Evolutionary conservation across 1,139 yeast species (phyloP).

Genomic region (Hyphopichia burtonii): DNA sequence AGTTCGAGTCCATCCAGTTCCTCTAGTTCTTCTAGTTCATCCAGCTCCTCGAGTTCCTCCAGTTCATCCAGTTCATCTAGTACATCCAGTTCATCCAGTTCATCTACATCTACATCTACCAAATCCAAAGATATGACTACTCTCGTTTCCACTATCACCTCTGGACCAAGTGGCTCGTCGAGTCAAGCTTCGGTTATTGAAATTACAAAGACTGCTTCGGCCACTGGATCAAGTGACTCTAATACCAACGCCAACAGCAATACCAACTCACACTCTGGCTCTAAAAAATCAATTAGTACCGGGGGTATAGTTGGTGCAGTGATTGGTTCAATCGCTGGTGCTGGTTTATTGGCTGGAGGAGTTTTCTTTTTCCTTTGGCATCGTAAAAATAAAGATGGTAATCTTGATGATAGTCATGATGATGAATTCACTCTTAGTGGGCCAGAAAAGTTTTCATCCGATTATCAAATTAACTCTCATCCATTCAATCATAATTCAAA

Average conservation of each 20-base stretch:
- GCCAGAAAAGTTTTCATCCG: slow-evolving; percentile 20
- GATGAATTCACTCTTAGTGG: slow-evolving; percentile 39
- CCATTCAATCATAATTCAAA: slow-evolving; percentile 17
- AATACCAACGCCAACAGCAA: slow-evolving; percentile 7
- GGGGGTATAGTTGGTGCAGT: slow-evolving; percentile 79
- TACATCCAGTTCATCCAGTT: slow-evolving; percentile 1
- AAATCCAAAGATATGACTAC: neutral
- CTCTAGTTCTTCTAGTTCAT: slow-evolving; percentile 6
- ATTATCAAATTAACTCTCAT: slow-evolving; percentile 18
- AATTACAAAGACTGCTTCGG: slow-evolving; percentile 8
- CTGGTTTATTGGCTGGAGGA: slow-evolving; percentile 32
- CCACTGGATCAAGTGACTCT: slow-evolving; percentile 8
- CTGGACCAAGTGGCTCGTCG: slow-evolving; percentile 1
- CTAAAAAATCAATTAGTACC: slow-evolving; percentile 35
- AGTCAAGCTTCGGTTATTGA: slow-evolving; percentile 2
- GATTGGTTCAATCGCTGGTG: slow-evolving; percentile 61
- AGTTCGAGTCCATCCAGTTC: slow-evolving; percentile 8
- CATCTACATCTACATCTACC: slow-evolving; percentile 4
- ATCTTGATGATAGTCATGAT: slow-evolving; percentile 31
- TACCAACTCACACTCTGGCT: too few relatives aligned
- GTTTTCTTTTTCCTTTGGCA: slow-evolving; percentile 45
- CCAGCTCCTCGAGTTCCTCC: slow-evolving; percentile 9
- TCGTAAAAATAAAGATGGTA: slow-evolving; percentile 27
- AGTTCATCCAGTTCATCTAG: slow-evolving; percentile 5
- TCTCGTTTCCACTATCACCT: slow-evolving; percentile 5